Percentiles rank a stretch among this genome's conserved stretches.
phyloP scores from a whole-genome alignment of 2,329 filamentous ascomycete species.

The Colletotrichum salicis region DNA sequence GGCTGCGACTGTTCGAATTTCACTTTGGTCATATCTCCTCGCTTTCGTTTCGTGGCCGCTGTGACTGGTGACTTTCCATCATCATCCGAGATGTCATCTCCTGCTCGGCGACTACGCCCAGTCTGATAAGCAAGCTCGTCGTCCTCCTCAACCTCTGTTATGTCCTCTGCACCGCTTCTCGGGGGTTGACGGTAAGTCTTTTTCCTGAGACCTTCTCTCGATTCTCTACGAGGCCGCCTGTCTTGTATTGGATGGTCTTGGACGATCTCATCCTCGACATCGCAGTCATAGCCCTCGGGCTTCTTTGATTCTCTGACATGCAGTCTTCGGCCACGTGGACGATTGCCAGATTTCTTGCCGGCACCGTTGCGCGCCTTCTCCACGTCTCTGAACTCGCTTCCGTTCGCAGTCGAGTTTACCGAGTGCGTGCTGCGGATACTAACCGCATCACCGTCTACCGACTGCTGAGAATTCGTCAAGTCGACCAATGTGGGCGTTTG shows the following conservation, averaged over 20 bases:
- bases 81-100: neutral
- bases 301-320: neutral
- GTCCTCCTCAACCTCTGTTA: neutral
- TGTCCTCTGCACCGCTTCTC: neutral
- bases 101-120: neutral
- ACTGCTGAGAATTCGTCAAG: slow-evolving; percentile 18
- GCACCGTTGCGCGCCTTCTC: slow-evolving; percentile 2
- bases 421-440: slow-evolving; percentile 17
- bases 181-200: neutral
- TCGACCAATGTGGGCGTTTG: neutral
- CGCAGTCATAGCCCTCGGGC: neutral
- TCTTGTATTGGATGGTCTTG: neutral
- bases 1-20: neutral
- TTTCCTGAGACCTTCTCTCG: neutral
- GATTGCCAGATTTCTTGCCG: neutral
- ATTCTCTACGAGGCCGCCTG: neutral
- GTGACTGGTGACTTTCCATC: neutral
- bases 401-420: neutral
- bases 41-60: neutral
- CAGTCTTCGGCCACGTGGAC: neutral
- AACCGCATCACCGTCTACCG: slow-evolving; percentile 16
- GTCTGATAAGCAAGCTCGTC: slow-evolving; percentile 11
- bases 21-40: slow-evolving; percentile 9
- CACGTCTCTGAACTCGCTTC: neutral
- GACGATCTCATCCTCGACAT: neutral